phyloP scores from a whole-genome alignment of 768 basidiomycete species.

The Podaxis carcinomalis region DNA sequence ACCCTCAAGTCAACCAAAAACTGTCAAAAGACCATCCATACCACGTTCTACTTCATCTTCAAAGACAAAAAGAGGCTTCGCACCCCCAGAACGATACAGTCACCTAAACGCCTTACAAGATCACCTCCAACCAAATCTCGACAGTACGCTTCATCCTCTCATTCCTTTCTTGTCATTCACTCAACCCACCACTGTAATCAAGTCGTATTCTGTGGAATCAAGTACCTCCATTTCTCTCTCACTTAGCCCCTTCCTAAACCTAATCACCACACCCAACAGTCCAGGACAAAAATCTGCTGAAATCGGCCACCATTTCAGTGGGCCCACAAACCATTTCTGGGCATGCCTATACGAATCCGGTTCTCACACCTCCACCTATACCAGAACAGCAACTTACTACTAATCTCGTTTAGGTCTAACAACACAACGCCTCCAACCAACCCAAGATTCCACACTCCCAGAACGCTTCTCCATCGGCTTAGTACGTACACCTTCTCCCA shows the following conservation, averaged over 20 bases:
- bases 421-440: constrained; percentile 40
- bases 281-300: constrained; percentile 66
- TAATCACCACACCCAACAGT: constrained; percentile 26
- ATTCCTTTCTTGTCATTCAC: background rate
- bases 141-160: constrained; percentile 38
- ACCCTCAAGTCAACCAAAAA: background rate
- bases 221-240: constrained; percentile 37
- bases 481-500: constrained; percentile 33
- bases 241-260: background rate
- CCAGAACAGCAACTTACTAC: background rate
- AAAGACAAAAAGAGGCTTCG: constrained; percentile 39
- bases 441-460: constrained; percentile 60
- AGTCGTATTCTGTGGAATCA: constrained; percentile 88
- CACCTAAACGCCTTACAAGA: constrained; percentile 52
- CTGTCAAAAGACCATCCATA: background rate
- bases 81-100: constrained; percentile 46
- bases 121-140: constrained; percentile 40
- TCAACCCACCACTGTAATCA: background rate
- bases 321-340: constrained; percentile 84
- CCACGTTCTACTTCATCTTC: constrained; percentile 9
- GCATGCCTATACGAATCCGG: constrained; percentile 64
- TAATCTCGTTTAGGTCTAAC: constrained; percentile 53
- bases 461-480: constrained; percentile 58
- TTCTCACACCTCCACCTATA: constrained; percentile 13
- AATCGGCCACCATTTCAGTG: constrained; percentile 75